Base-by-base conservation (phyloP, 139 green algal genomes). In the Chlorella sp. region DNA sequence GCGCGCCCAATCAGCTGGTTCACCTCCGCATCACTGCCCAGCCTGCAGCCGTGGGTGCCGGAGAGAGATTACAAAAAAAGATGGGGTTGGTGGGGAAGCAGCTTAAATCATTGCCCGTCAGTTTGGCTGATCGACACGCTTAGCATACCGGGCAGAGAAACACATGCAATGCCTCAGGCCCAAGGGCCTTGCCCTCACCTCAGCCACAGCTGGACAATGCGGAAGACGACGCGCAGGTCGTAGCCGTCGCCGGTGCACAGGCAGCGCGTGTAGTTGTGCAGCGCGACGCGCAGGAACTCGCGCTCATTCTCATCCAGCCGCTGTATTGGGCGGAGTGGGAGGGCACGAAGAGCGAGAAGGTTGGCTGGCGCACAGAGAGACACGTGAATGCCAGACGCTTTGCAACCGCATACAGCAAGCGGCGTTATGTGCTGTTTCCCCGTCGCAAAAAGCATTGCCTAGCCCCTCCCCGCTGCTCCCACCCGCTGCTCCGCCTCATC, bases 151-250 rank as follows among this genome's bases (percentile, higher is more conserved):
- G n/a, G n/a, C n/a, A n/a, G n/a, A n/a, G n/a, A n/a, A n/a, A n/a
- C n/a, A n/a, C n/a, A n/a, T n/a, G n/a, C n/a, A n/a, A n/a, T n/a
- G n/a, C n/a, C n/a, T n/a, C n/a, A n/a, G n/a, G n/a, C n/a, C n/a
- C n/a, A n/a, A n/a, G n/a, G n/a, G n/a, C n/a, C 73, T 78, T 68
- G 18, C 30, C 21, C 74, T 15, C 76, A 82, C 76, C 76, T 80
- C 51, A 98, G 91, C 94, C 95, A 98, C 81, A 98, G 85, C 83
- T 94, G 88, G 23, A 89, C 88, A 34, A 98, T 76, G 2, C 94
- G 90, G 72, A 94, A 96, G 57, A 97, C 89, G 23, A 87, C 82
- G 30, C 78, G 75, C 76, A 96, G 85, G 72, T 98, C 92, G 75
- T 96, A 93, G 6, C 81, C 84, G 57, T 90, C 71, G 25, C 91